These are phyloP conservation scores for Corynespora cassiicola DNA, from an alignment of 2,329 filamentous ascomycete genomes.

Conservation along the genomic window DNA sequence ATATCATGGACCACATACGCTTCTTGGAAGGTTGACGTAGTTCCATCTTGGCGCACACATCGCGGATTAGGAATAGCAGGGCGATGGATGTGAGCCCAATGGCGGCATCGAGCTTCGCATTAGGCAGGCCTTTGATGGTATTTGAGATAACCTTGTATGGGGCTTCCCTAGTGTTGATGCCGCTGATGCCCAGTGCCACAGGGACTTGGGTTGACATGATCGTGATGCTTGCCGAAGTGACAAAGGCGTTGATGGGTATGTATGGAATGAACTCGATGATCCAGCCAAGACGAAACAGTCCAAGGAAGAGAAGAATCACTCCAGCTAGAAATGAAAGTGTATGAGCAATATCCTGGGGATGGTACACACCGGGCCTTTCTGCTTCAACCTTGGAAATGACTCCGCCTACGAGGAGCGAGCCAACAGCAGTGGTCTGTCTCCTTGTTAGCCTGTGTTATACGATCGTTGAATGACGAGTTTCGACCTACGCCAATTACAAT, in stretches of 20 bases:
- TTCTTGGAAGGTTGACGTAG: constrained; percentile 71
- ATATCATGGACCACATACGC: constrained; percentile 83
- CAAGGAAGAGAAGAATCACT: constrained; percentile 77
- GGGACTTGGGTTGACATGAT: constrained; percentile 86
- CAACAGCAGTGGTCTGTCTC: constrained; percentile 82
- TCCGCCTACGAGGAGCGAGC: constrained; percentile 86
- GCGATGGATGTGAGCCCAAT: constrained; percentile 84
- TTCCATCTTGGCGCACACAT: constrained; percentile 67
- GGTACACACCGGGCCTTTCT: constrained; percentile 62
- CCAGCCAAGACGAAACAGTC: constrained; percentile 81
- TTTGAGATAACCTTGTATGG: constrained; percentile 87
- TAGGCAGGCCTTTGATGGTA: constrained; percentile 73
- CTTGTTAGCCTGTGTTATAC: constrained; percentile 5
- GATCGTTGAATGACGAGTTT: background rate
- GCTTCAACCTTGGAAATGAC: constrained; percentile 71
- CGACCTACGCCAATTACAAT: constrained; percentile 86
- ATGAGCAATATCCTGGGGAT: constrained; percentile 74
- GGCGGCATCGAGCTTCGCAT: constrained; percentile 77
- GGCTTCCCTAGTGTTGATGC: constrained; percentile 75
- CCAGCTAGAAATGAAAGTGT: constrained; percentile 80
- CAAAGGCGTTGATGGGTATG: constrained; percentile 89
- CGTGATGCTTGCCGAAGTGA: constrained; percentile 93
- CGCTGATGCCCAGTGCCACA: constrained; percentile 76
- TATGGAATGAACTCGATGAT: constrained; percentile 93
- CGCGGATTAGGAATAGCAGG: constrained; percentile 70